Evolutionary conservation across 2,329 filamentous ascomycete genomes (phyloP).

Genomic region (Aspergillus hiratsukae): DNA sequence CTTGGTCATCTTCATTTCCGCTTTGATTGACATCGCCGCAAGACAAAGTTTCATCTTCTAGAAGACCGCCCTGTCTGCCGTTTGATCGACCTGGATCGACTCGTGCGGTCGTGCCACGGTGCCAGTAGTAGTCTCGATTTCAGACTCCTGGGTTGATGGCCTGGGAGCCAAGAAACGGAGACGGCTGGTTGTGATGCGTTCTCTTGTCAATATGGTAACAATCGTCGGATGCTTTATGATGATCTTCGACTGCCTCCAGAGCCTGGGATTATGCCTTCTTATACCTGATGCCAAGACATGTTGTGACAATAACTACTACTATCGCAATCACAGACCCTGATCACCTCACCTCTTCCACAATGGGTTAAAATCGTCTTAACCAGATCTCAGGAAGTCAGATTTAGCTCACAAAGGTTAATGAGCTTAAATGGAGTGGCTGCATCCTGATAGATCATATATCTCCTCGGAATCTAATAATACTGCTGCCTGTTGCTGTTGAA

Average conservation of each 20-base stretch:
- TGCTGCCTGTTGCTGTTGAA: background rate
- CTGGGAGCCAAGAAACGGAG: slow-evolving; percentile 3
- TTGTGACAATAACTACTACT: slow-evolving; percentile 12
- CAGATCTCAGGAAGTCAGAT: slow-evolving; percentile 7
- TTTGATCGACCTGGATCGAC: background rate
- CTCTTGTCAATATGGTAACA: background rate
- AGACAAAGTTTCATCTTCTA: background rate
- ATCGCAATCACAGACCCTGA: slow-evolving; percentile 28
- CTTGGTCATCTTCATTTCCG: background rate
- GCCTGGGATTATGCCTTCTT: slow-evolving; percentile 9
- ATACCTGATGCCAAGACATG: slow-evolving; percentile 18
- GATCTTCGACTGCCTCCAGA: slow-evolving; percentile 7
- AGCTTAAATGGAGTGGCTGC: slow-evolving; percentile 17
- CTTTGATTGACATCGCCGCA: background rate
- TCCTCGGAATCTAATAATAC: background rate
- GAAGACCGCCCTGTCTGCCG: background rate
- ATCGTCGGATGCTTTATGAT: slow-evolving; percentile 5
- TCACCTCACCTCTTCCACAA: slow-evolving; percentile 28
- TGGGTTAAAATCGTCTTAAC: slow-evolving; percentile 5
- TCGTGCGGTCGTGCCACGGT: background rate
- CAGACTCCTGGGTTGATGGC: background rate
- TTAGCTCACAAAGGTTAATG: slow-evolving; percentile 16
- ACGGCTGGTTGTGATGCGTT: slow-evolving; percentile 2
- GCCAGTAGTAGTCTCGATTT: background rate
- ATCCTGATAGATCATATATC: background rate